A percentile compares a stretch with the other conserved stretches of the same genome.
phyloP scores from a whole-genome alignment of 108 stramenopile genomes.

The Aurantiochytrium sp. region DNA sequence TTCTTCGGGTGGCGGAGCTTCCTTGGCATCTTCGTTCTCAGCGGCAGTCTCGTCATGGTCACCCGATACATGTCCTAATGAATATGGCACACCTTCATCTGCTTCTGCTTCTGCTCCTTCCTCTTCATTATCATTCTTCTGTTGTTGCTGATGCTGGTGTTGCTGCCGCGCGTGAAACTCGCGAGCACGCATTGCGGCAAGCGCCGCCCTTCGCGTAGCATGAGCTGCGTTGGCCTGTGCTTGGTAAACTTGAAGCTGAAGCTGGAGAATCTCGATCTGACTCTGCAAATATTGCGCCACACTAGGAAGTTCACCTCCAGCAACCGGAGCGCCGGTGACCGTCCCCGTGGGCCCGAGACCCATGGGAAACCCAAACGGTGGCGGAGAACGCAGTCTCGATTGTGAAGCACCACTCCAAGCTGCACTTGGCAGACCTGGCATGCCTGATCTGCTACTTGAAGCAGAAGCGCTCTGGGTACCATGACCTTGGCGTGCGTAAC shows the following conservation, averaged over 20 bases:
- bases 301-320: background rate
- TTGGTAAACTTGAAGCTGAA: constrained; percentile 13
- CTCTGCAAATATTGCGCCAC: background rate
- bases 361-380: background rate
- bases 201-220: background rate
- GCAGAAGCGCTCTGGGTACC: too few relatives aligned
- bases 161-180: background rate
- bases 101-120: too few relatives aligned
- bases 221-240: background rate
- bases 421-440: background rate
- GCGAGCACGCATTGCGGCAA: background rate
- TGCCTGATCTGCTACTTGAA: too few relatives aligned
- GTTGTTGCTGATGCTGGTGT: background rate
- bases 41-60: too few relatives aligned
- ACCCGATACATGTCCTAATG: too few relatives aligned
- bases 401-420: background rate
- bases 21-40: too few relatives aligned
- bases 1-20: too few relatives aligned
- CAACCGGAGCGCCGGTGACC: background rate
- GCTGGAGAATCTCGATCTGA: background rate
- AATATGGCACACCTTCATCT: too few relatives aligned
- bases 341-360: background rate
- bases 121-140: too few relatives aligned
- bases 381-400: background rate
- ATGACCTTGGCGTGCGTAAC: too few relatives aligned